A percentile compares a stretch with the other conserved stretches of the same genome.
These are phyloP conservation scores for Ganoderma meredithae DNA, from an alignment of 1,284 basidiomycete species.

Conservation along the genomic window DNA sequence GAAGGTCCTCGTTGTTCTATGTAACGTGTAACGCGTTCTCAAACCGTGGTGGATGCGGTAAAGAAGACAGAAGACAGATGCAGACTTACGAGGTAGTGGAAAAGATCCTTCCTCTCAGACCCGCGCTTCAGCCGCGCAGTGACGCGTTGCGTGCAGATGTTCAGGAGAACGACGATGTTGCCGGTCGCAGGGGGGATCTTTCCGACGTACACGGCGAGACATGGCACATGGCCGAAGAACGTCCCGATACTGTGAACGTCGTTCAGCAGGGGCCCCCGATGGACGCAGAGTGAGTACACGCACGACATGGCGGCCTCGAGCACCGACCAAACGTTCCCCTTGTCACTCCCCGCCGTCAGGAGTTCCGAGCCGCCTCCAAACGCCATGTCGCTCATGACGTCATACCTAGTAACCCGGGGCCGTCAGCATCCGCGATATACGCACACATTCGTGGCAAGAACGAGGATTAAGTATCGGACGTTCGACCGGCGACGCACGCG, in stretches of 20 bases:
- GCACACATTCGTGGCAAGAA: too few relatives aligned
- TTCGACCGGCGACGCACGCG: neutral
- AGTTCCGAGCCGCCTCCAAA: neutral
- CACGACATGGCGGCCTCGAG: too few relatives aligned
- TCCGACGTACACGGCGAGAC: neutral
- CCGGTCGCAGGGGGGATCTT: constrained; percentile 16
- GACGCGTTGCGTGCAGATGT: constrained; percentile 14
- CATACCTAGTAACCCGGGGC: too few relatives aligned
- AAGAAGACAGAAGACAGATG: too few relatives aligned
- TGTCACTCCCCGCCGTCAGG: neutral
- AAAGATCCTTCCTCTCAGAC: constrained; percentile 30
- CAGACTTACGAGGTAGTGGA: constrained; percentile 31
- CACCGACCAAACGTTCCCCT: neutral
- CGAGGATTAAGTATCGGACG: too few relatives aligned
- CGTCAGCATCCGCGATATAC: neutral
- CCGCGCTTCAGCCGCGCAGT: constrained; percentile 20
- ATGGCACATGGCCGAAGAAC: constrained; percentile 4
- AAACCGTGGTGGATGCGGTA: too few relatives aligned
- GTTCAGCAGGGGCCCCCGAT: too few relatives aligned
- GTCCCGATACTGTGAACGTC: neutral
- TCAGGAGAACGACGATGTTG: constrained; percentile 15
- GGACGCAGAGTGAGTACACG: too few relatives aligned
- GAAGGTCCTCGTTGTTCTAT: constrained; percentile 34
- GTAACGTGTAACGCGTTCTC: neutral
- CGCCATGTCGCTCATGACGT: constrained; percentile 1